Percentiles rank a stretch among this genome's conserved stretches.
phyloP scores from a whole-genome alignment of 23 red algal species.

The Cyanidioschyzon merolae region DNA sequence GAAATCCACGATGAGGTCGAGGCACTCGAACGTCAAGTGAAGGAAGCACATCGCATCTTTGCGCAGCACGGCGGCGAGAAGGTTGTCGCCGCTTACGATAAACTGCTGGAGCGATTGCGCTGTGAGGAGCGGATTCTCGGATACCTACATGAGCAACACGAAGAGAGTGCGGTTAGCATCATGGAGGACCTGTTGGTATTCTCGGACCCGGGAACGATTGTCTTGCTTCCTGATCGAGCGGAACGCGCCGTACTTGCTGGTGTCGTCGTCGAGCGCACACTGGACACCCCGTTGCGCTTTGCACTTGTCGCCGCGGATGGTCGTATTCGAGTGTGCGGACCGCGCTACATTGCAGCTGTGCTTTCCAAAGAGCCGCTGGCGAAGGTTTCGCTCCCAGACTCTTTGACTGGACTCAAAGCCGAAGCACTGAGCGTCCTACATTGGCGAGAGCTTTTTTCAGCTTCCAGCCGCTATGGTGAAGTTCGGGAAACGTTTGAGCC shows the following conservation, averaged over 20 bases:
- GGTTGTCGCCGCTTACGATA: conserved; percentile 38
- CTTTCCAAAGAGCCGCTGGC: not conserved
- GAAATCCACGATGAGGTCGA: not conserved
- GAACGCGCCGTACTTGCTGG: not conserved
- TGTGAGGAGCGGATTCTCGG: conserved; percentile 39
- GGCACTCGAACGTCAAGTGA: not conserved
- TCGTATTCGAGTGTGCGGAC: not conserved
- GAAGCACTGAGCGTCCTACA: not conserved
- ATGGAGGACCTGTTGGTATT: conserved; percentile 16
- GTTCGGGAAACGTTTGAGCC: not conserved
- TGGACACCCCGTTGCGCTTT: not conserved
- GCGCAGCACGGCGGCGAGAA: conserved; percentile 10
- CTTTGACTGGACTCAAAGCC: not conserved
- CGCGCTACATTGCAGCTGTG: not conserved
- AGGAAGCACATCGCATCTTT: not conserved
- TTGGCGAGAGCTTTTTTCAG: not conserved
- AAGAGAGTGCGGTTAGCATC: not conserved
- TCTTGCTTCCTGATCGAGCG: not conserved
- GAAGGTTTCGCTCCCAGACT: not conserved
- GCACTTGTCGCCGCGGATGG: not conserved
- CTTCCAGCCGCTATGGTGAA: not conserved
- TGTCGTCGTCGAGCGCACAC: not conserved
- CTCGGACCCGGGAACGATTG: not conserved
- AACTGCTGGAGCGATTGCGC: conserved; percentile 38
- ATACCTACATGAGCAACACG: conserved; percentile 36